phyloP scores from a whole-genome alignment of 1,284 basidiomycete species.

The Rhizopogon hawkerae region DNA sequence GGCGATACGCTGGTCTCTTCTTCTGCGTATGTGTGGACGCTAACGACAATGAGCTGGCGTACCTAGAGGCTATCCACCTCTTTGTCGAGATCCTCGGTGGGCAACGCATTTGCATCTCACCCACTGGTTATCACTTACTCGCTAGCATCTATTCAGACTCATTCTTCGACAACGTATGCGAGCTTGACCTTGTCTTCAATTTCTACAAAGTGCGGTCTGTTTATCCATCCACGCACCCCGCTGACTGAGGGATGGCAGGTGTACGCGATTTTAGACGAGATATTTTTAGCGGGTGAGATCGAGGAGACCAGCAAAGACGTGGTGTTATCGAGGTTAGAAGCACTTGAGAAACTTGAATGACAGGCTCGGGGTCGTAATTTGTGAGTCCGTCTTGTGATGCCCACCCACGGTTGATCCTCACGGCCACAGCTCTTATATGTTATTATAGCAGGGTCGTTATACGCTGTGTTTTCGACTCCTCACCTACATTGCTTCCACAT shows the following conservation, averaged over 20 bases:
- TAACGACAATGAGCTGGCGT: slow-evolving; percentile 96
- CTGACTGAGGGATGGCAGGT: slow-evolving; percentile 43
- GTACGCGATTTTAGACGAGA: slow-evolving; percentile 95
- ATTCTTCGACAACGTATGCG: slow-evolving; percentile 98
- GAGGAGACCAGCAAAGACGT: slow-evolving; percentile 98
- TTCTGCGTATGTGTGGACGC: slow-evolving; percentile 97
- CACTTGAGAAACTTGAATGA: slow-evolving; percentile 83
- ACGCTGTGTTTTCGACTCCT: no score
- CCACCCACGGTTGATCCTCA: background rate
- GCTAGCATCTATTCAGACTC: slow-evolving; percentile 52
- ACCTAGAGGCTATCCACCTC: slow-evolving; percentile 94
- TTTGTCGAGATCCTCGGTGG: slow-evolving; percentile 97
- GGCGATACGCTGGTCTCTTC: slow-evolving; percentile 95
- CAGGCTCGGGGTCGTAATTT: background rate
- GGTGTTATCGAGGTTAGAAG: slow-evolving; percentile 82
- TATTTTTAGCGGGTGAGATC: slow-evolving; percentile 97
- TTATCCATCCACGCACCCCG: background rate
- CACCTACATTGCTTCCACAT: no score
- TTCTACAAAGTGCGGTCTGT: slow-evolving; percentile 78
- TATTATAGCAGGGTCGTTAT: background rate
- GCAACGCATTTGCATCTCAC: slow-evolving; percentile 21
- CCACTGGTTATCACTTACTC: background rate
- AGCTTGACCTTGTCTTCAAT: slow-evolving; percentile 95
- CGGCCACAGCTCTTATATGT: background rate
- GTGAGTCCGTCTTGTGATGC: background rate